phyloP scores from a whole-genome alignment of 495 filamentous ascomycete genomes.

The Aspergillus carlsbadensis region DNA sequence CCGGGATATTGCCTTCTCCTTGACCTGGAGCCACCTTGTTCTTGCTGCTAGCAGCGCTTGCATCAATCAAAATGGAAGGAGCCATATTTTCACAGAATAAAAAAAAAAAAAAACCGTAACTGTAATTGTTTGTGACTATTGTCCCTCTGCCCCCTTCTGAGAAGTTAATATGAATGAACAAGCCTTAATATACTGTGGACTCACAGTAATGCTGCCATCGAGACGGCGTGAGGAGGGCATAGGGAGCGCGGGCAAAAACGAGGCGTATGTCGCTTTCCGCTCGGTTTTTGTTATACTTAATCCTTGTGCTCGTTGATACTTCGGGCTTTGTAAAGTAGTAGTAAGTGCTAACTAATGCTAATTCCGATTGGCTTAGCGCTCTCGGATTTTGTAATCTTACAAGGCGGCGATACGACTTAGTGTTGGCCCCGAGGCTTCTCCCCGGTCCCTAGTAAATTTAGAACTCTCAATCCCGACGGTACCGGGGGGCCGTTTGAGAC shows the following conservation, averaged over 20 bases:
- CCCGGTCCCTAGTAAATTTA: too few relatives aligned
- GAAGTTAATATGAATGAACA: not conserved
- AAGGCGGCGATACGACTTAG: too few relatives aligned
- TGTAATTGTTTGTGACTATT: not conserved
- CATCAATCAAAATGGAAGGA: not conserved
- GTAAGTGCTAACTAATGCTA: not conserved
- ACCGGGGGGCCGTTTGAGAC: too few relatives aligned
- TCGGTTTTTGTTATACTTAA: not conserved
- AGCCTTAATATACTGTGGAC: not conserved
- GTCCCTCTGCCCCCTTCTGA: not conserved
- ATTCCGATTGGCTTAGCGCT: too few relatives aligned
- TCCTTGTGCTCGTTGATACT: not conserved
- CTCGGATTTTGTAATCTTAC: too few relatives aligned
- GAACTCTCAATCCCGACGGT: too few relatives aligned
- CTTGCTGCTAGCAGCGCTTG: not conserved
- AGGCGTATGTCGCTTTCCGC: not conserved
- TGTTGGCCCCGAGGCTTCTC: too few relatives aligned
- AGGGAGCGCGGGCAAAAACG: too few relatives aligned
- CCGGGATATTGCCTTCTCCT: not conserved
- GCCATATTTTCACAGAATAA: not conserved
- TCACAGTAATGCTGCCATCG: not conserved
- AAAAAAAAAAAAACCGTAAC: not conserved
- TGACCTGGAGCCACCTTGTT: not conserved
- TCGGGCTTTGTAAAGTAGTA: constrained; percentile 1
- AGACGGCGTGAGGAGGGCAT: not conserved